A percentile compares a stretch with the other conserved stretches of the same genome.
Conservation (phyloP, 176 grass and related monocot species). For the maize (Zea mays) region DNA sequence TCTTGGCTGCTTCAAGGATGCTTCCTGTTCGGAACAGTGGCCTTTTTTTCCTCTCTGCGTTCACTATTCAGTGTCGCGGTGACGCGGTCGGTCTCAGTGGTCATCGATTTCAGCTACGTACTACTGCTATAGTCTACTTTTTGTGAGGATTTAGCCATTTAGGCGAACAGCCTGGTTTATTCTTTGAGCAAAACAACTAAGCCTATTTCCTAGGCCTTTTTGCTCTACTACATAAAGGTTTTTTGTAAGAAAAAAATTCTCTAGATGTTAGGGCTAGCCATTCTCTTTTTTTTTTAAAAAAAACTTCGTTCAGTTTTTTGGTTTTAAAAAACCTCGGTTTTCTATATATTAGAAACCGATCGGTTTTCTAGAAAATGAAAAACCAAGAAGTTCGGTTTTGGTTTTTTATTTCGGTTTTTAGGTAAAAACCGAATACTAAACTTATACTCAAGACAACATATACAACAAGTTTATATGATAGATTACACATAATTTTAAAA, state of each 20-base stretch:
- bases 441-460: too few relatives aligned
- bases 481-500: too few relatives aligned
- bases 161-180: conserved; percentile 17
- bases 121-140: conserved; percentile 23
- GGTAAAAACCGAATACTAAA: too few relatives aligned
- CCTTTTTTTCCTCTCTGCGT: conserved; percentile 16
- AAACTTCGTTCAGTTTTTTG: too few relatives aligned
- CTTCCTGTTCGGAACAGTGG: conserved; percentile 42
- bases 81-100: not conserved
- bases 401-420: too few relatives aligned
- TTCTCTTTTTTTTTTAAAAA: too few relatives aligned
- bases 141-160: conserved; percentile 24
- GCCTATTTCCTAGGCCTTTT: not conserved
- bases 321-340: too few relatives aligned
- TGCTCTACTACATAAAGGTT: not conserved
- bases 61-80: conserved; percentile 21
- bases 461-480: too few relatives aligned
- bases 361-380: too few relatives aligned
- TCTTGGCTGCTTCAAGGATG: conserved; percentile 44
- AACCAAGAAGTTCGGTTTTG: too few relatives aligned
- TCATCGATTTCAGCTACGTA: conserved; percentile 13
- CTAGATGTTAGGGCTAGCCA: too few relatives aligned
- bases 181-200: not conserved
- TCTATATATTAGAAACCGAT: too few relatives aligned
- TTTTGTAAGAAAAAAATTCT: not conserved